Conservation (phyloP, 2,329 filamentous ascomycete genomes). For the Juglanconis sp. region DNA sequence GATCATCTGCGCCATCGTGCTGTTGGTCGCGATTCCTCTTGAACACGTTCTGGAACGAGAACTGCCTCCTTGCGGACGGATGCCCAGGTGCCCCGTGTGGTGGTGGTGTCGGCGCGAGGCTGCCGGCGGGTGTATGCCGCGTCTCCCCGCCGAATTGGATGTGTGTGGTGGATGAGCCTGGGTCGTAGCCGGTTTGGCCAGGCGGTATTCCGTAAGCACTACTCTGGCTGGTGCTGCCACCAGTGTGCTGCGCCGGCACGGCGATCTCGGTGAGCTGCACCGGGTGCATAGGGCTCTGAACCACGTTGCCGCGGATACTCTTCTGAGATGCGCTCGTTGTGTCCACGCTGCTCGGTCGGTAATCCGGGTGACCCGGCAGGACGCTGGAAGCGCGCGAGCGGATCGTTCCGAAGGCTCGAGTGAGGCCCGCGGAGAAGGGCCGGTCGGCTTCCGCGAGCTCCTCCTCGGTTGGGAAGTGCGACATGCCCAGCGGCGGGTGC, state of each 20-base stretch:
- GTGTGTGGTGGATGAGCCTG: conserved; percentile 33
- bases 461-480: conserved; percentile 69
- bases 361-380: conserved; percentile 38
- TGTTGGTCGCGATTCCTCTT: conserved; percentile 43
- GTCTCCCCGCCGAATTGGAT: conserved; percentile 45
- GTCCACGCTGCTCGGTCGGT: conserved; percentile 31
- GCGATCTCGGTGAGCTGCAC: conserved; percentile 62
- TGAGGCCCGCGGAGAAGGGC: conserved; percentile 45
- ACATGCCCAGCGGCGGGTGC: conserved; percentile 85
- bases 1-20: conserved; percentile 20
- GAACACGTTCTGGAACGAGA: conserved; percentile 90
- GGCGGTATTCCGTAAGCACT: conserved; percentile 50
- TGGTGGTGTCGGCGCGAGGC: conserved; percentile 55
- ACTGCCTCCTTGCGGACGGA: conserved; percentile 68
- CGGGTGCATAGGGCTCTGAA: conserved; percentile 57
- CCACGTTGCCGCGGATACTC: conserved; percentile 26
- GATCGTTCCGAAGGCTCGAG: conserved; percentile 56
- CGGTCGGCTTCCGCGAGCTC: conserved; percentile 55
- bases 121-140: conserved; percentile 35
- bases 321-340: not conserved
- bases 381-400: conserved; percentile 43
- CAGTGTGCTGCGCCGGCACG: conserved; percentile 44
- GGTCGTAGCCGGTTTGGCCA: conserved; percentile 44
- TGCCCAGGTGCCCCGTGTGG: conserved; percentile 28
- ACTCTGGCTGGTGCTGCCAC: conserved; percentile 33